Base-by-base conservation (phyloP, 352 stramenopile genomes). In the Globisporangium parvum region DNA sequence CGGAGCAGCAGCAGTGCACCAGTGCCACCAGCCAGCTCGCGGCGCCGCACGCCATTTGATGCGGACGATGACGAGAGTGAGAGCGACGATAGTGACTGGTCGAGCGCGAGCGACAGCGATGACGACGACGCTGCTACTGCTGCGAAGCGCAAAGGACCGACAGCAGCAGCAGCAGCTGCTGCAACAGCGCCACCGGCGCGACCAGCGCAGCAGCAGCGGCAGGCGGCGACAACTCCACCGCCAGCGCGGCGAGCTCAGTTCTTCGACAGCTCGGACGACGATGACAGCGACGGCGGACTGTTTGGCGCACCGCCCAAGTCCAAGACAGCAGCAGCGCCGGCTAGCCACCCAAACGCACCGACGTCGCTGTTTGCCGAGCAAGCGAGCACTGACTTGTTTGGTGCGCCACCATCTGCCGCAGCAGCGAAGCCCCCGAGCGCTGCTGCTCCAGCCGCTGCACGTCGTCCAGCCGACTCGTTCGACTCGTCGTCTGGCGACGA, bases 221-320 rank as follows among this genome's bases (percentile, higher is more conserved):
- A 18, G 17, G 31, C 44, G 44, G 4, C 49, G 35, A 20, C 63
- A 20, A 58, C 67, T 51, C 59, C 63, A 23, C 56, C 57, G 6
- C 63, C 70, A 26, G 55, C 52, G 11, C 48, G 59, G 6, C 50
- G 59, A 24, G 65, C 65, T 1, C 73, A 76, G 28, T 81, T 85
- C 44, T 73, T 83, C 24, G 75, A 85, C 39, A 83, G 67, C 28
- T 87, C 75, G 5, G 71, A 83, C 18, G 75, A 82, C 35, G 60
- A 72, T 37, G 77, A 87, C 44, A 81, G 69, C 33, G 79, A 88
- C 26, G 68, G 63, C n/a, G 75, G 70, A 8, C 57, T 91, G 3
- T 91, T 88, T 54, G 76, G 77, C 1, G 57, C 61, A 0, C 44
- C 69, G 0, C 63, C 70, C 18, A 71, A 67, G 45, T 47, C 59